phyloP scores from a whole-genome alignment of 1,284 basidiomycete species.

The Rhodotorula sp. region DNA sequence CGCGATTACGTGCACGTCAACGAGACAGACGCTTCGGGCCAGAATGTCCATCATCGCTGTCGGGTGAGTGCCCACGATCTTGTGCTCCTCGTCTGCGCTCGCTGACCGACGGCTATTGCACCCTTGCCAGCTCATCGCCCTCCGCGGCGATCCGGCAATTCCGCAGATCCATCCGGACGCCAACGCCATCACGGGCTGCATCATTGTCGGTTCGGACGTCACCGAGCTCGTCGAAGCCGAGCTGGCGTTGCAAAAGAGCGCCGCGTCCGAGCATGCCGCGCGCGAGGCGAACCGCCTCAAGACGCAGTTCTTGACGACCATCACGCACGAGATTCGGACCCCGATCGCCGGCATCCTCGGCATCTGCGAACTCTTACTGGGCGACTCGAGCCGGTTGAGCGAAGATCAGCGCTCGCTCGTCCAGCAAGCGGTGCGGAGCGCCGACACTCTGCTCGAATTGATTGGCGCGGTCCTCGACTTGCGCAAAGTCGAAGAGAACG shows the following conservation, averaged over 20 bases:
- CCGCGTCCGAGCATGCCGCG: conserved; percentile 49
- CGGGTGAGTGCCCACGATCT: conserved; percentile 3
- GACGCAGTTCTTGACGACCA: conserved; percentile 47
- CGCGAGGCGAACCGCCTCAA: conserved; percentile 50
- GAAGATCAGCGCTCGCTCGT: conserved; percentile 8
- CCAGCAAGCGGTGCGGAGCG: conserved; percentile 35
- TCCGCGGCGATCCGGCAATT: conserved; percentile 22
- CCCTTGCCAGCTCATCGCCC: conserved; percentile 13
- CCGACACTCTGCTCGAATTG: conserved; percentile 41
- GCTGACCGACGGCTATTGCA: not conserved
- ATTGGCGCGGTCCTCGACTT: conserved; percentile 47
- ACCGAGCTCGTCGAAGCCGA: conserved; percentile 47
- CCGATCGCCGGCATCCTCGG: conserved; percentile 39
- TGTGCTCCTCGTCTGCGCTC: not conserved
- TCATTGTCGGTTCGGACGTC: conserved; percentile 47
- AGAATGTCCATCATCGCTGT: conserved; percentile 8
- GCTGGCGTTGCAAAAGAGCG: conserved; percentile 43
- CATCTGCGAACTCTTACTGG: conserved; percentile 40
- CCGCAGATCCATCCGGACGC: conserved; percentile 14
- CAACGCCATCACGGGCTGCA: conserved; percentile 45
- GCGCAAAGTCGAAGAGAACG: conserved; percentile 49
- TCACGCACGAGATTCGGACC: conserved; percentile 36
- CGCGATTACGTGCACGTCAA: not conserved
- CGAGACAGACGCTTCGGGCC: not conserved
- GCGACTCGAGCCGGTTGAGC: conserved; percentile 16